These are phyloP conservation scores for Colletotrichum agaves DNA, from an alignment of 2,329 filamentous ascomycete genomes.

Conservation along the genomic window DNA sequence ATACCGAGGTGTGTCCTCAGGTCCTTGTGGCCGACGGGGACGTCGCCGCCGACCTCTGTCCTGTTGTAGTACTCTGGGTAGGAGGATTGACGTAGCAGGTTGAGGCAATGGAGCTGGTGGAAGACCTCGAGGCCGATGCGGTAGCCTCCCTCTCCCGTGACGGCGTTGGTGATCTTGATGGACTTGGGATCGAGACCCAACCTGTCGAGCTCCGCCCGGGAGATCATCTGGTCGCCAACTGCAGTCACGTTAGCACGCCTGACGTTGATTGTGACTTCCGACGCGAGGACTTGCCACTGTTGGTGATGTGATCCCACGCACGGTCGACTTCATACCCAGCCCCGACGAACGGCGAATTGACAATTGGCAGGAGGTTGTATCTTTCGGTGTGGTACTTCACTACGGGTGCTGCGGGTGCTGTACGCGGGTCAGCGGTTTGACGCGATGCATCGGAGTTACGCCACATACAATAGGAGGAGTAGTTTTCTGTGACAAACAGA, in stretches of 20 bases:
- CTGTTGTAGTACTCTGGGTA: constrained; percentile 60
- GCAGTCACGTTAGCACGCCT: constrained; percentile 1
- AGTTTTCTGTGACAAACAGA: constrained; percentile 48
- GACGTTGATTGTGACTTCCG: constrained; percentile 3
- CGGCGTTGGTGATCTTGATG: constrained; percentile 65
- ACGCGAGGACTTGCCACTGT: constrained; percentile 47
- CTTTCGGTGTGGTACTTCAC: constrained; percentile 61
- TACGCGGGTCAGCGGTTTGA: not conserved
- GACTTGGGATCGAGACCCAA: constrained; percentile 64
- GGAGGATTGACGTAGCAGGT: constrained; percentile 58
- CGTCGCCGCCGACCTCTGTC: constrained; percentile 57
- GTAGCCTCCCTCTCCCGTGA: constrained; percentile 67
- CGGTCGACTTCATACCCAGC: constrained; percentile 66
- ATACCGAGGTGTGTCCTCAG: constrained; percentile 56
- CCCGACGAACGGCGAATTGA: constrained; percentile 63
- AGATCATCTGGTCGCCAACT: constrained; percentile 72
- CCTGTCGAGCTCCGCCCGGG: constrained; percentile 61
- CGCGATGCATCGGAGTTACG: not conserved
- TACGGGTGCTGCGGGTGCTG: constrained; percentile 58
- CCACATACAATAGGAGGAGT: constrained; percentile 57
- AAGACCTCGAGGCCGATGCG: constrained; percentile 69
- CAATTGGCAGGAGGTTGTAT: constrained; percentile 59
- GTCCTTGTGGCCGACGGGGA: constrained; percentile 54
- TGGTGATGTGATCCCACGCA: constrained; percentile 66
- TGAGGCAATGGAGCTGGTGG: constrained; percentile 65